phyloP scores from a whole-genome alignment of 2,329 filamentous ascomycete genomes.

The Paraphaeosphaeria minitans region DNA sequence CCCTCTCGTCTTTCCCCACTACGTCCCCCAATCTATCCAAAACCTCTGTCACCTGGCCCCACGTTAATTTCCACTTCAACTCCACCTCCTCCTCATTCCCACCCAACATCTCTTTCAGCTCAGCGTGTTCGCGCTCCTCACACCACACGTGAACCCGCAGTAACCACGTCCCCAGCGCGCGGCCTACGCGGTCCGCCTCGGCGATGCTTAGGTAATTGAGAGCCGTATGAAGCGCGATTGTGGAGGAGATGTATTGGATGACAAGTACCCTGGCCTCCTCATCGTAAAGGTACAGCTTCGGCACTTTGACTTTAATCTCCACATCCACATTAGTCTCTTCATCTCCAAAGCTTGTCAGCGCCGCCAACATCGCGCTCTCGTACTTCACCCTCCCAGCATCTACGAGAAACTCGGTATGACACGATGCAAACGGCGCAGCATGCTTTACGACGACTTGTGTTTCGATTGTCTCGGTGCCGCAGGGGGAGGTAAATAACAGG shows the following conservation, averaged over 20 bases:
- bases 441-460: slow-evolving; percentile 13
- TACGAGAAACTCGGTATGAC: slow-evolving; percentile 9
- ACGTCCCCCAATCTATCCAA: slow-evolving; percentile 9
- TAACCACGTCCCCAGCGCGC: slow-evolving; percentile 13
- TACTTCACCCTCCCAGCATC: slow-evolving; percentile 7
- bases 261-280: neutral
- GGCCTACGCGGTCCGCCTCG: slow-evolving; percentile 2
- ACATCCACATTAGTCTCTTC: neutral
- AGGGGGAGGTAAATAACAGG: neutral
- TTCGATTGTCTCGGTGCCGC: neutral
- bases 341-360: neutral
- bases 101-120: neutral
- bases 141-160: slow-evolving; percentile 10
- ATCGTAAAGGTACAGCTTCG: slow-evolving; percentile 8
- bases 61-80: slow-evolving; percentile 13
- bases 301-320: neutral
- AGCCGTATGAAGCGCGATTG: neutral
- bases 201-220: neutral
- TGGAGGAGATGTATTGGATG: slow-evolving; percentile 7
- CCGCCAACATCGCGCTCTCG: slow-evolving; percentile 11
- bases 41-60: slow-evolving; percentile 2
- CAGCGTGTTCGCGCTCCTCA: neutral
- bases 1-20: neutral
- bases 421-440: slow-evolving; percentile 4
- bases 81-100: slow-evolving; percentile 10